Percentiles rank a stretch among this genome's conserved stretches.
Conservation (phyloP, 495 filamentous ascomycete genomes). For the Penicillium alfredii region DNA sequence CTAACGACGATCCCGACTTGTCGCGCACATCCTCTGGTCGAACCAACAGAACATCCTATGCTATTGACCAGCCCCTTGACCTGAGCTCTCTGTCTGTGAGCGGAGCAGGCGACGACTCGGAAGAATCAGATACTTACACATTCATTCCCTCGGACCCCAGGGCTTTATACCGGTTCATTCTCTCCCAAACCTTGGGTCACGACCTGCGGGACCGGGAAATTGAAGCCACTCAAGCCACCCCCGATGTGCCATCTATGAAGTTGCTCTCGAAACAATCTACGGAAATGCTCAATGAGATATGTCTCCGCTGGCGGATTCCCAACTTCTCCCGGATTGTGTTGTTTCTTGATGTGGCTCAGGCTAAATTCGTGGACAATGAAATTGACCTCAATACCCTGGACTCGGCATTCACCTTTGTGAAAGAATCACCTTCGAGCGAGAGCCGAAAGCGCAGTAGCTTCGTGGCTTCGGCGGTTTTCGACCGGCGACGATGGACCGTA, state of each 20-base stretch:
- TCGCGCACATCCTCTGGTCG: conserved; percentile 48
- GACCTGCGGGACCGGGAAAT: conserved; percentile 55
- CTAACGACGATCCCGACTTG: conserved; percentile 44
- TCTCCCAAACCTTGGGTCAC: conserved; percentile 66
- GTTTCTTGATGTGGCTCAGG: conserved; percentile 76
- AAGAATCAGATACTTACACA: conserved; percentile 61
- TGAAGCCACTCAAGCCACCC: conserved; percentile 47
- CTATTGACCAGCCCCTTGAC: conserved; percentile 72
- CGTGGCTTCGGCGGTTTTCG: conserved; percentile 44
- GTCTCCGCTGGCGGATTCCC: conserved; percentile 85
- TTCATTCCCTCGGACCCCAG: conserved; percentile 88
- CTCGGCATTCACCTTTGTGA: conserved; percentile 72
- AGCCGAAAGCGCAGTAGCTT: conserved; percentile 42
- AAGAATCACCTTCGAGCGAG: conserved; percentile 55
- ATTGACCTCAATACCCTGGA: conserved; percentile 76
- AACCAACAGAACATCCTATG: conserved; percentile 47
- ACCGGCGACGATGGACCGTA: conserved; percentile 70
- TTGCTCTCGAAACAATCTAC: conserved; percentile 75
- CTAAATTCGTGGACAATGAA: conserved; percentile 82
- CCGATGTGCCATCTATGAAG: conserved; percentile 49
- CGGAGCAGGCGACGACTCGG: conserved; percentile 40
- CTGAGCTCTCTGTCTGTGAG: conserved; percentile 64
- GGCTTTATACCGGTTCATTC: conserved; percentile 69
- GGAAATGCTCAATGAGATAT: conserved; percentile 80
- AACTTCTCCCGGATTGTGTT: conserved; percentile 72